phyloP scores from a whole-genome alignment of 306 rosid species.

The Spatholobus suberectus region DNA sequence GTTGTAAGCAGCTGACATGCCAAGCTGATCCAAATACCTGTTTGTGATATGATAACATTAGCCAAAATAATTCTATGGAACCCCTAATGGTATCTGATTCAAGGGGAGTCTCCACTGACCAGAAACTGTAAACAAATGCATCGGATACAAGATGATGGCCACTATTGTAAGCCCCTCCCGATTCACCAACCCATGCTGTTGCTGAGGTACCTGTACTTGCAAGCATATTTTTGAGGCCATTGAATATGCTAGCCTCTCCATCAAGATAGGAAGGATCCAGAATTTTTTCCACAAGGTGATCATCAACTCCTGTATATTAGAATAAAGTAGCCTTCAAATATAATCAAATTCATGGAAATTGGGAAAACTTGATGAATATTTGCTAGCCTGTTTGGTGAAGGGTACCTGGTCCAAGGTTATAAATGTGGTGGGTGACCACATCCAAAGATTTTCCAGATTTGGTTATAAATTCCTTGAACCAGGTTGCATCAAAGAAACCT shows the following conservation, averaged over 20 bases:
- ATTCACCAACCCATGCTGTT: constrained; percentile 90
- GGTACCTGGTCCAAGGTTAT: constrained; percentile 91
- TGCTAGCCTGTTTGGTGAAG: not conserved
- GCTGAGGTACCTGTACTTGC: constrained; percentile 59
- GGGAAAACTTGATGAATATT: not conserved
- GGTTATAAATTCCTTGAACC: constrained; percentile 65
- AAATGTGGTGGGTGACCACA: constrained; percentile 80
- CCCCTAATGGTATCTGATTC: not conserved
- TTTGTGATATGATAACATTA: constrained; percentile 1
- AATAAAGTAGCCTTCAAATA: constrained; percentile 24
- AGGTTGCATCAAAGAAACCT: constrained; percentile 78
- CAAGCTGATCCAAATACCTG: constrained; percentile 98
- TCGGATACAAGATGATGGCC: constrained; percentile 79
- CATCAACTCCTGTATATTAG: constrained; percentile 65
- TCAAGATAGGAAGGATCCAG: constrained; percentile 72
- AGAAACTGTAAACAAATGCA: constrained; percentile 83
- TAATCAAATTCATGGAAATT: constrained; percentile 14
- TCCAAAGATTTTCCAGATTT: constrained; percentile 56
- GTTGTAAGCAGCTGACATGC: constrained; percentile 77
- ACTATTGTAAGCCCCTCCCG: constrained; percentile 94
- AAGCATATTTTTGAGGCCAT: constrained; percentile 57
- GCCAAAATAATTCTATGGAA: not conserved
- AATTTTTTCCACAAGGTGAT: constrained; percentile 67
- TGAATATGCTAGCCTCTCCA: constrained; percentile 56
- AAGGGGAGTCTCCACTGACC: constrained; percentile 47